Evolutionary conservation across 257 asterid species (phyloP), one percentile per base, ranked within the genome.

Genomic region (Solanum sitiens): DNA sequence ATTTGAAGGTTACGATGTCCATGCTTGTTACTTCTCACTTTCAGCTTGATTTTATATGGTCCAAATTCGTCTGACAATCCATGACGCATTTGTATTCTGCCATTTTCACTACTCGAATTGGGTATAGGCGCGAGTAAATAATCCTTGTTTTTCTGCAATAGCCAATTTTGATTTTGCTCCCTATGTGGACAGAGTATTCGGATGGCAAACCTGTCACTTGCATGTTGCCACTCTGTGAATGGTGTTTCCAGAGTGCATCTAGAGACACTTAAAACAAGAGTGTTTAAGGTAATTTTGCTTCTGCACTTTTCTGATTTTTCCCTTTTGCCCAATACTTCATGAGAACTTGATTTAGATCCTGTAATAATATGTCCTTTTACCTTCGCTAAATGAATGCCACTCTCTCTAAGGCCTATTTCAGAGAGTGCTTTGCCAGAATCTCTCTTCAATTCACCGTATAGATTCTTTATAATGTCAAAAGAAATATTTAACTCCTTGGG

Each of bases 151-250:
- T 32, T 21, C 56, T 85, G 65, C 86, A 56, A 35, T 68, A 65
- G 74, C 87, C 61, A 33, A 65, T 50, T 25, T 33, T 83, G 53
- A 33, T 33, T 73, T 68, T 87, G 70, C 73, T 45, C 84, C 82
- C 65, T 44, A 83, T 75, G 35, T 83, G 73, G 83, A 32, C 88
- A 92, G 94, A 90, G 79, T 87, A 84, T 92, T 75, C 90, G 93
- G 86, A 88, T 92, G 93, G 93, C 94, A 89, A 92, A 92, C 90
- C 89, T 92, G 86, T 91, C 93, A 85, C 87, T 92, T 77, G 90
- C 90, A 85, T 92, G 94, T 86, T 89, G 92, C 86, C 93, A 92
- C 87, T 86, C 88, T 83, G 94, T 92, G 89, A 91, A 92, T 89
- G 94, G 92, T 40, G 94, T 92, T 84, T 92, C 94, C 85, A 91